These are phyloP conservation scores for Candida mattraensis DNA, from an alignment of 805 yeast genomes.

Conservation along the genomic window DNA sequence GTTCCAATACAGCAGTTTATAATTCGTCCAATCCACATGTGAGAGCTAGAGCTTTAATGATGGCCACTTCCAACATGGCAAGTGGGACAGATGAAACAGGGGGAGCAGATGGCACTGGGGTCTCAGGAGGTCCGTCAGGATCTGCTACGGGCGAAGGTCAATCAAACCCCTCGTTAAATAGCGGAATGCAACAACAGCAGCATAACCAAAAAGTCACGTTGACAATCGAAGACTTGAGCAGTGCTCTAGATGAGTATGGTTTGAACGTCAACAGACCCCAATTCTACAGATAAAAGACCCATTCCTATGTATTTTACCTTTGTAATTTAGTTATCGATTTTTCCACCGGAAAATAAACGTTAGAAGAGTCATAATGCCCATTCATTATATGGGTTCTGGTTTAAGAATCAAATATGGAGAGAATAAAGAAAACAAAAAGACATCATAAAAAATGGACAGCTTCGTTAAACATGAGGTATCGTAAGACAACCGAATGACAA, in stretches of 20 bases:
- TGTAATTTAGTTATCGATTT: slow-evolving; percentile 15
- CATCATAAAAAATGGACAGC: slow-evolving; percentile 1
- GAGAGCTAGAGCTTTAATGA: slow-evolving; percentile 71
- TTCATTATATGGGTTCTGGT: too few relatives aligned
- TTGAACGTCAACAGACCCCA: slow-evolving; percentile 88
- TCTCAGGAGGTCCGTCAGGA: slow-evolving; percentile 18
- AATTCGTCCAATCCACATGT: slow-evolving; percentile 83
- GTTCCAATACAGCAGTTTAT: slow-evolving; percentile 86
- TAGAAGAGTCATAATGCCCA: too few relatives aligned
- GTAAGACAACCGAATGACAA: too few relatives aligned
- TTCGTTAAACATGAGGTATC: neutral
- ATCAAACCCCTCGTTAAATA: slow-evolving; percentile 9
- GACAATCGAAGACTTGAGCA: slow-evolving; percentile 90
- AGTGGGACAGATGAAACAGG: slow-evolving; percentile 32
- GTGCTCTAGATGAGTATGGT: slow-evolving; percentile 85
- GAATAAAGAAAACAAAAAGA: slow-evolving; percentile 3
- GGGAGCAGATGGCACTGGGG: slow-evolving; percentile 30
- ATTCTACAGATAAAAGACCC: slow-evolving; percentile 65
- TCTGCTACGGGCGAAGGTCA: slow-evolving; percentile 19
- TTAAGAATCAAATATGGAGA: slow-evolving; percentile 2
- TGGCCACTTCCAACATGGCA: slow-evolving; percentile 49
- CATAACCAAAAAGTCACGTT: slow-evolving; percentile 64
- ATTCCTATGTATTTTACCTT: slow-evolving; percentile 14
- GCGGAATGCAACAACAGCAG: slow-evolving; percentile 20
- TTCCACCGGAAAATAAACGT: too few relatives aligned